Base-by-base conservation (phyloP, 768 basidiomycete genomes). In the Boletales sp. region DNA sequence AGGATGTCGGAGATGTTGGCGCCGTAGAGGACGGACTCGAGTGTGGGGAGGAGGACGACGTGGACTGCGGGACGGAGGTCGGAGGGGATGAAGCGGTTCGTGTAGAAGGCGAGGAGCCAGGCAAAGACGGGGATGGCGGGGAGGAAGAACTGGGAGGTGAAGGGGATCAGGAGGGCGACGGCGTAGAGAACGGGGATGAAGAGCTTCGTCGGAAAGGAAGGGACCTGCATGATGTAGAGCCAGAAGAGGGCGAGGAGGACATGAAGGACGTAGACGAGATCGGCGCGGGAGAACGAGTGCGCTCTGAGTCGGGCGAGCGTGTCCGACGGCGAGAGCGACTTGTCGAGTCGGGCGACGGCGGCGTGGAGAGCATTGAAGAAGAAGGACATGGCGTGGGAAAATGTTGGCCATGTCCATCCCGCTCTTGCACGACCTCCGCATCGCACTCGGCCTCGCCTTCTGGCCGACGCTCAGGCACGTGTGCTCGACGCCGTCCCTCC, bases 1-100 rank as follows among this genome's bases (percentile, higher is more conserved):
- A 98, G 84, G 66, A 97, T 86, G 70, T 98, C 94, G 33, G 92
- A 95, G 50, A 98, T 93, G 70, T 98, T 98, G 48, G 94, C 95
- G 2, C 96, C 96, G 66, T 96, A 98, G 5, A 98, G 77, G 28
- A 96, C 92, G 17, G 88, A 83, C 65, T 99, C 96, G 46, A 97
- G 81, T 0, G 95, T 95, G 0, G 96, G 95, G 6, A 99, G 84
- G 10, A 98, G 77, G 32, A 90, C 86, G 56, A 99, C 95, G 49
- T 89, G 93, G 25, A 97, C 90, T 21, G 77, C 70, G 0, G 96
- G 96, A 3, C 96, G 79, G 68, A 80, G 83, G 14, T 70, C 55
- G 8, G 77, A 73, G 0, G 94, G 90, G 48, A 97, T 90, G 72
- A 89, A 97, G 14, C 86, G 79, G 18, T 89, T 89, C 5, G 86